A percentile compares a stretch with the other conserved stretches of the same genome.
Evolutionary conservation across 2,329 filamentous ascomycete genomes (phyloP).

Genomic region (Calonectria honghensis): DNA sequence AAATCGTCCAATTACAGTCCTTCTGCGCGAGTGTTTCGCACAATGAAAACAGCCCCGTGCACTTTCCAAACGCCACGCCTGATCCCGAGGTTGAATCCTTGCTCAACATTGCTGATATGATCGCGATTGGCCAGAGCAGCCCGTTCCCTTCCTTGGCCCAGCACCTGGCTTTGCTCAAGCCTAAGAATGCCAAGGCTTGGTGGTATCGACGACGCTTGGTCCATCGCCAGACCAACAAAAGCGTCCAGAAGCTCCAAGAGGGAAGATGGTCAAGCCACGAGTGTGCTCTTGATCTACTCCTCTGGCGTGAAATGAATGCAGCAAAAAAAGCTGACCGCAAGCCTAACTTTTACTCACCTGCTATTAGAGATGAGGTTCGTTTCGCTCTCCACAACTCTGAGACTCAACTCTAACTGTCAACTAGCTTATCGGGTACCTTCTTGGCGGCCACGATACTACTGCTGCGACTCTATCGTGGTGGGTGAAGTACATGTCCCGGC

Average conservation of each 20-base stretch:
- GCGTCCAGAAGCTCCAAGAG: constrained; percentile 44
- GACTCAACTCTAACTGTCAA: not conserved
- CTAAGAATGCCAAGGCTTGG: constrained; percentile 52
- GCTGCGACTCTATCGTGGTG: constrained; percentile 56
- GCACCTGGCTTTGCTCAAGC: constrained; percentile 50
- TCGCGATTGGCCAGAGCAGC: constrained; percentile 51
- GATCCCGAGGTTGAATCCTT: constrained; percentile 49
- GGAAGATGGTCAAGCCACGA: constrained; percentile 39
- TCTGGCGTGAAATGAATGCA: constrained; percentile 58
- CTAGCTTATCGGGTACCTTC: constrained; percentile 55
- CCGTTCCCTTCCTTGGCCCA: constrained; percentile 49
- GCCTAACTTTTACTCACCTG: constrained; percentile 57
- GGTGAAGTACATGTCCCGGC: constrained; percentile 53
- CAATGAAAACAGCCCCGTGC: constrained; percentile 28
- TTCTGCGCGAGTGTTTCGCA: not conserved
- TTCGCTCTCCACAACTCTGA: not conserved
- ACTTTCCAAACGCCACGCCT: constrained; percentile 42
- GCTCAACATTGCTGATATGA: constrained; percentile 53
- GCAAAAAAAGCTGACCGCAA: constrained; percentile 56
- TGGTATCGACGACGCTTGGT: constrained; percentile 51
- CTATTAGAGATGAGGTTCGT: constrained; percentile 60
- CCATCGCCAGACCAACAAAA: constrained; percentile 47
- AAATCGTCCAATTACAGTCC: constrained; percentile 39
- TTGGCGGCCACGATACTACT: constrained; percentile 57
- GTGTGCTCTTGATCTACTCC: constrained; percentile 59